Evolutionary conservation across 768 basidiomycete genomes (phyloP), one percentile per base, ranked within the genome.

Genomic region (Cystofilobasidium macerans): DNA sequence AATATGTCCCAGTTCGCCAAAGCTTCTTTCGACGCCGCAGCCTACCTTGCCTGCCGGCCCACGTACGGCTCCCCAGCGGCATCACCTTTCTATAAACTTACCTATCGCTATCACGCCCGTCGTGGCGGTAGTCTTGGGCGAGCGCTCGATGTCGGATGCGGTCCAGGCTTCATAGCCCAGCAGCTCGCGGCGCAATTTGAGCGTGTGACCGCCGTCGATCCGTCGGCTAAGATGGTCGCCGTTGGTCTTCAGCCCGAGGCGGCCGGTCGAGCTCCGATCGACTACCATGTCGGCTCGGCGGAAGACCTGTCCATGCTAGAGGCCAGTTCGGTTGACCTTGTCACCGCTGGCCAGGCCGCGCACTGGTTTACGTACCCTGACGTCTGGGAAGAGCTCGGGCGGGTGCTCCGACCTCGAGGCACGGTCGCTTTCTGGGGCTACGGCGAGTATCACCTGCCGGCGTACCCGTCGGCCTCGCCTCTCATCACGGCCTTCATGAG

Each of bases 111-210:
- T 71, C 88, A 89, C 71, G 73, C 71, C 7, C 66, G 36, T 8
- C 57, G 64, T 16, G 70, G 71, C 16, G 72, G 71, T 1, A 69
- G 57, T 61, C 86, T 83, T 81, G 79, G 82, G 18, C 78, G 76
- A 22, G 87, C 86, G 0, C 78, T 88, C 0, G 89, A 92, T 70
- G 73, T 89, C 2, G 88, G 89, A 5, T 90, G 89, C 75, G 88
- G 89, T 32, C 87, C 89, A 57, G 87, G 88, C 42, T 85, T 89
- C 73, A 85, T 86, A 35, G 89, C 86, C 0, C 73, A 79, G 1
- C 80, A 80, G 48, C 78, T 88, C 24, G 65, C 75, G 6, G 75
- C 74, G 1, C 75, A 78, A 0, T 91, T 91, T 76, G 72, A 73
- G 16, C 75, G 78, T n/a, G 79, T 88, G 53, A 78, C 83, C 24